Percentiles rank a stretch among this genome's conserved stretches.
Conservation (phyloP, 805 yeast species). For the Suhomyces sp. region DNA sequence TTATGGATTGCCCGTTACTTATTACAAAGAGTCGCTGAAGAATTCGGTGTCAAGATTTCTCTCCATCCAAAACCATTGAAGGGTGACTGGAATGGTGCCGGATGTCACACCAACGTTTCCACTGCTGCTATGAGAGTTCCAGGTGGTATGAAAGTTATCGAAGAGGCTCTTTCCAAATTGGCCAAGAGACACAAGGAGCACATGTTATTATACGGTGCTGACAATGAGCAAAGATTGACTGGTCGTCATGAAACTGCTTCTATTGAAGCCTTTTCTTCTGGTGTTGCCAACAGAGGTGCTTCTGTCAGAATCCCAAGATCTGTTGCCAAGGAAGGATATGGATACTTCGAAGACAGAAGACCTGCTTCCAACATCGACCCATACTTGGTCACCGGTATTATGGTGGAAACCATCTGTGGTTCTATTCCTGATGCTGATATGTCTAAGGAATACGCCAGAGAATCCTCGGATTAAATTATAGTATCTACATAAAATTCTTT, state of each 20-base stretch:
- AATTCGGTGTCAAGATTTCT: constrained; percentile 96
- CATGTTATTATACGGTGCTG: constrained; percentile 91
- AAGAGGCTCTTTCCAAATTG: constrained; percentile 87
- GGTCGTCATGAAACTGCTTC: constrained; percentile 99
- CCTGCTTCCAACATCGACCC: constrained; percentile 99
- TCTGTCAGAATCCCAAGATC: constrained; percentile 98
- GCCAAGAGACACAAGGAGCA: constrained; percentile 97
- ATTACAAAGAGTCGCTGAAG: constrained; percentile 94
- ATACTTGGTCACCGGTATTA: constrained; percentile 96
- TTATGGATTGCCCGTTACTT: constrained; percentile 95
- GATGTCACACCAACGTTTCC: constrained; percentile 98
- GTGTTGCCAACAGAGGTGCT: constrained; percentile 99
- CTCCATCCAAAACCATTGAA: constrained; percentile 98
- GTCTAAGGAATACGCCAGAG: constrained; percentile 86
- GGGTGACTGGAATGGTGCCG: constrained; percentile 99
- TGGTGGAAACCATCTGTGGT: constrained; percentile 95
- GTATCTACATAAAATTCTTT: not conserved
- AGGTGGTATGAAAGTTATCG: constrained; percentile 96
- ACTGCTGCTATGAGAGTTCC: constrained; percentile 86
- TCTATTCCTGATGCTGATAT: constrained; percentile 92
- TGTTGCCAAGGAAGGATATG: constrained; percentile 96
- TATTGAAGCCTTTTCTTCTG: constrained; percentile 83
- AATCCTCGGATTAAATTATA: constrained; percentile 33
- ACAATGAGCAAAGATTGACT: constrained; percentile 92
- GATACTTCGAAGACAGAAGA: constrained; percentile 99